A percentile compares a stretch with the other conserved stretches of the same genome.
Conservation (phyloP, 2,329 filamentous ascomycete genomes). For the Allantophomopsis lycopodina region DNA sequence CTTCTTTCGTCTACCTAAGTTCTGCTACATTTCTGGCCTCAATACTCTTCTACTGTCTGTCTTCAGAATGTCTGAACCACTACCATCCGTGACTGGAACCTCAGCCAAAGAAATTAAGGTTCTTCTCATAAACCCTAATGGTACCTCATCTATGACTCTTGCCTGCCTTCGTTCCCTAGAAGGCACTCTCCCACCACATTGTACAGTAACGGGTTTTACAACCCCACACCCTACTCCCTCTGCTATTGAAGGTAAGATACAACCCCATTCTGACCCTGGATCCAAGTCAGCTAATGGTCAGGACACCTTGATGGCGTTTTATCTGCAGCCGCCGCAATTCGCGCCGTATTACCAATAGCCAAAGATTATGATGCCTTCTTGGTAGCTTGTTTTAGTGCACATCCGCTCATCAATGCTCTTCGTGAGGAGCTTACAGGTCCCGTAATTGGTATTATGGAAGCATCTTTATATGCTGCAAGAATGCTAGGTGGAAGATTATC, state of each 20-base stretch:
- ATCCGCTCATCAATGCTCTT: slow-evolving; percentile 57
- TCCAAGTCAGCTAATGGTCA: no score
- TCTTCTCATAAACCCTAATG: slow-evolving; percentile 33
- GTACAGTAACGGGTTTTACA: slow-evolving; percentile 34
- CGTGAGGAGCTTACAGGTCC: slow-evolving; percentile 29
- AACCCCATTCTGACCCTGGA: no score
- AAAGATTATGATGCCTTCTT: slow-evolving; percentile 53
- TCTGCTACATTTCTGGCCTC: not conserved
- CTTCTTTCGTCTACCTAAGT: no score
- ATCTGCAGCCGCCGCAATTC: slow-evolving; percentile 30
- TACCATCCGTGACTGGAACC: slow-evolving; percentile 13
- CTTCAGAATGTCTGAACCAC: slow-evolving; percentile 3
- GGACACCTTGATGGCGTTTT: slow-evolving; percentile 30
- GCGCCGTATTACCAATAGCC: slow-evolving; percentile 28
- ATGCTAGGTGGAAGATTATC: slow-evolving; percentile 52
- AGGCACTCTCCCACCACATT: slow-evolving; percentile 28
- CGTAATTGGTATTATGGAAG: slow-evolving; percentile 79
- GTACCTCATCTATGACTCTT: slow-evolving; percentile 29
- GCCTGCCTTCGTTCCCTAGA: slow-evolving; percentile 28
- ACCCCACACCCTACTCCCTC: slow-evolving; percentile 31
- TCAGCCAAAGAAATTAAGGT: slow-evolving; percentile 20
- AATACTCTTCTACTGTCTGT: not conserved
- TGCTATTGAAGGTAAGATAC: slow-evolving; percentile 28
- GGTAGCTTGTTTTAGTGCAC: slow-evolving; percentile 76
- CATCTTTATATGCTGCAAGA: slow-evolving; percentile 35